A percentile compares a stretch with the other conserved stretches of the same genome.
phyloP scores from a whole-genome alignment of 768 basidiomycete species.

The Erythrobasidium yunnanense region DNA sequence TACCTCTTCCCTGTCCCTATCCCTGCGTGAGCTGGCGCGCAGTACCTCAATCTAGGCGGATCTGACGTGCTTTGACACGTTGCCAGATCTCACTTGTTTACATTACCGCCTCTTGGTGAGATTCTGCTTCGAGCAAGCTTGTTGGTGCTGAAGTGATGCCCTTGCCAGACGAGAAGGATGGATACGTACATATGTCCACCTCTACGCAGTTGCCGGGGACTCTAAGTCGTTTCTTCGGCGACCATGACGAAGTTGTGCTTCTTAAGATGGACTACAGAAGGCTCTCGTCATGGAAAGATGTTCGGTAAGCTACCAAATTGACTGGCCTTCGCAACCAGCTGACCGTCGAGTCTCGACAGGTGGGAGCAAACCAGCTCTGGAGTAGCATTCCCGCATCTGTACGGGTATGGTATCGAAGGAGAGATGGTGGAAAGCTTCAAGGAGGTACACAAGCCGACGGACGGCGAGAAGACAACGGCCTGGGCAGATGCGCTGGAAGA shows the following conservation, averaged over 20 bases:
- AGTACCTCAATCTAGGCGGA: too few relatives aligned
- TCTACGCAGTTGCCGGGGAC: slow-evolving; percentile 37
- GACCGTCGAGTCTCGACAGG: neutral
- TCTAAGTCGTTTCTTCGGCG: slow-evolving; percentile 41
- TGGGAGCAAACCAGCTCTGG: slow-evolving; percentile 35
- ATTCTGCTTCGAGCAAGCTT: too few relatives aligned
- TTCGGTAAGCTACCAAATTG: slow-evolving; percentile 29
- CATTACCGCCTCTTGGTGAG: neutral
- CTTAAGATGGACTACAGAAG: slow-evolving; percentile 38
- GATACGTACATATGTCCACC: slow-evolving; percentile 42
- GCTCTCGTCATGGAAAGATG: slow-evolving; percentile 39
- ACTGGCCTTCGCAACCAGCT: neutral
- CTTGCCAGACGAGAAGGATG: slow-evolving; percentile 37
- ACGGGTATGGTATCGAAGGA: slow-evolving; percentile 40
- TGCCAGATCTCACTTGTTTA: neutral
- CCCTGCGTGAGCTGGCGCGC: slow-evolving; percentile 24
- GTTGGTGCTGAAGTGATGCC: neutral
- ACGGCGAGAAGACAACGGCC: slow-evolving; percentile 24
- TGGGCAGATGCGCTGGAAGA: slow-evolving; percentile 38
- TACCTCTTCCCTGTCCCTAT: slow-evolving; percentile 23
- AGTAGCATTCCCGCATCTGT: slow-evolving; percentile 39
- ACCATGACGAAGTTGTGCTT: slow-evolving; percentile 38
- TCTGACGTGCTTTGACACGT: neutral
- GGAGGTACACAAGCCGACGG: slow-evolving; percentile 33
- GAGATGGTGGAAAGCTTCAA: slow-evolving; percentile 41